Percentiles rank a stretch among this genome's conserved stretches.
Conservation (phyloP, 768 basidiomycete genomes). For the Rhodotorula sphaerocarpa region DNA sequence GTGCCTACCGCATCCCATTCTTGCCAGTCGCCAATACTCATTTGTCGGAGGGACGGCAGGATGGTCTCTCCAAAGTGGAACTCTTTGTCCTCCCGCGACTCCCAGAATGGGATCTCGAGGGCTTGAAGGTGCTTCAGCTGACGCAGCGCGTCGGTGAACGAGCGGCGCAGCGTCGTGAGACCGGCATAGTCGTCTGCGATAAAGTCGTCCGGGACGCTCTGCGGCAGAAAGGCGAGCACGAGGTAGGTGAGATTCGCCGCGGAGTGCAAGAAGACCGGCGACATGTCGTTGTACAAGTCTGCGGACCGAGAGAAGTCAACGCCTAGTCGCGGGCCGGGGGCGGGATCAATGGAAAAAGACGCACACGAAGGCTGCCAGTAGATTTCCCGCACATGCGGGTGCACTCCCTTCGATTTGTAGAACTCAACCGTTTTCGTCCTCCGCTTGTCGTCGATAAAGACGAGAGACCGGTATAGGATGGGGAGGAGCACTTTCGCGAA, state of each 20-base stretch:
- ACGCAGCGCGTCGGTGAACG: constrained; percentile 21
- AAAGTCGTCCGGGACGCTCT: constrained; percentile 10
- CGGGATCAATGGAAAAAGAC: background rate
- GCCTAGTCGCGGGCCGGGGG: background rate
- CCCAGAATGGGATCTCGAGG: constrained; percentile 29
- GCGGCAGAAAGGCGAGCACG: constrained; percentile 26
- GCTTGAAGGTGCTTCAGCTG: constrained; percentile 12
- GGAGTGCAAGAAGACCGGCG: constrained; percentile 15
- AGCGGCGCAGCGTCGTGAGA: constrained; percentile 11
- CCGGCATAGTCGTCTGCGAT: constrained; percentile 16
- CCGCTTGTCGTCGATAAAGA: constrained; percentile 18
- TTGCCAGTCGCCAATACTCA: constrained; percentile 25
- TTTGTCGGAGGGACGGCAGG: constrained; percentile 8
- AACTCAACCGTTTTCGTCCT: constrained; percentile 10
- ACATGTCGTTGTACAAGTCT: constrained; percentile 27
- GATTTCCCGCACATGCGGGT: constrained; percentile 13
- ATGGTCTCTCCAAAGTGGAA: constrained; percentile 6
- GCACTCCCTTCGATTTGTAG: background rate
- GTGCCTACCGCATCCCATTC: constrained; percentile 11
- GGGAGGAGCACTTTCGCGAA: constrained; percentile 8
- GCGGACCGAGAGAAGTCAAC: background rate
- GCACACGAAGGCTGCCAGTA: constrained; percentile 23
- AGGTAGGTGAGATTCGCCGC: constrained; percentile 24
- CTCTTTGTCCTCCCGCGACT: constrained; percentile 1
- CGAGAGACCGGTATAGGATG: constrained; percentile 13